Conservation (phyloP, 441 rosid genomes). For the Bocquillonia castaneifolia region DNA sequence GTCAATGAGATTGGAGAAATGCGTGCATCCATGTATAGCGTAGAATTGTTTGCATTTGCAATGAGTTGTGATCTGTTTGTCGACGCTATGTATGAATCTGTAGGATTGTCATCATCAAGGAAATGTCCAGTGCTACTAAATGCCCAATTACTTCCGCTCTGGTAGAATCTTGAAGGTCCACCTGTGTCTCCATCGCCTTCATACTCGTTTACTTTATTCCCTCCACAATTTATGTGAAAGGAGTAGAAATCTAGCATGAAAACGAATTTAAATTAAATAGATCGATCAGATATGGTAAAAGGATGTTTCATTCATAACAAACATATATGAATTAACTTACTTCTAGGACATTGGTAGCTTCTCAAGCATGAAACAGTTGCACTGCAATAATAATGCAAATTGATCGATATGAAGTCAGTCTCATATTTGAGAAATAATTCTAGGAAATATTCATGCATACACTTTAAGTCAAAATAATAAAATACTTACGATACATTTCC, state of each 20-base stretch:
- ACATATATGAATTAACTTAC: conserved; percentile 32
- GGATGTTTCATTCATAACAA: not conserved
- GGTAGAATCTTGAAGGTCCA: conserved; percentile 23
- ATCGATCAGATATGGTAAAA: not conserved
- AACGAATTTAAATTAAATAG: conserved; percentile 2
- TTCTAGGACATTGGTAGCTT: conserved; percentile 19
- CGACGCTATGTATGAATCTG: not conserved
- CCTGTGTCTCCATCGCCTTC: conserved; percentile 27
- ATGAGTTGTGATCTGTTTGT: conserved; percentile 16
- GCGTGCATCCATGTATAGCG: conserved; percentile 42
- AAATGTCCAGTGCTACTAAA: conserved; percentile 50
- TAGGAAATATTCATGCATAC: not conserved
- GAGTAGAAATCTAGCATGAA: conserved; percentile 30
- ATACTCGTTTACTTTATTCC: conserved; percentile 25
- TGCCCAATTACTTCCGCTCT: conserved; percentile 37
- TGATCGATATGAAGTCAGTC: not conserved
- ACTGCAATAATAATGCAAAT: conserved; percentile 22
- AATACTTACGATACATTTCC: conserved; percentile 34
- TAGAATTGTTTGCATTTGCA: conserved; percentile 25
- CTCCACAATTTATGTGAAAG: conserved; percentile 59
- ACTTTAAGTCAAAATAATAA: not conserved
- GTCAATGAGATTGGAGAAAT: conserved; percentile 51
- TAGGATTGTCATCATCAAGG: conserved; percentile 30
- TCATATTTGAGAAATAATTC: not conserved
- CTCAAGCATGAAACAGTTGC: conserved; percentile 36